These are phyloP conservation scores for Lophium mytilinum DNA, from an alignment of 495 filamentous ascomycete genomes.

Conservation along the genomic window DNA sequence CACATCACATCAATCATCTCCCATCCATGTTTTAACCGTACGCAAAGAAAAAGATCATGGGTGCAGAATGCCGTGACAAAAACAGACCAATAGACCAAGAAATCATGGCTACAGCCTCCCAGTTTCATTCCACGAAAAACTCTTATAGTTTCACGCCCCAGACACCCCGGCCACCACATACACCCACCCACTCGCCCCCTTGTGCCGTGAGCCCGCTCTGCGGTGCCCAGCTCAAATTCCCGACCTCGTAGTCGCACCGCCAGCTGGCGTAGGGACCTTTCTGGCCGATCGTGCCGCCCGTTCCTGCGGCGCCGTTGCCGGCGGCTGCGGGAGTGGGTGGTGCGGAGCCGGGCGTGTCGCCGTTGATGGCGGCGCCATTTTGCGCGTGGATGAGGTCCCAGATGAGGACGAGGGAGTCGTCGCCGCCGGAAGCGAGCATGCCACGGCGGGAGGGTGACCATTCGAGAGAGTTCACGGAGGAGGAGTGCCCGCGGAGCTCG, in stretches of 20 bases:
- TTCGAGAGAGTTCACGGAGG: slow-evolving; percentile 83
- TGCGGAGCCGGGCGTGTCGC: not conserved
- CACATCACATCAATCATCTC: too few relatives aligned
- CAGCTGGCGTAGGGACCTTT: slow-evolving; percentile 70
- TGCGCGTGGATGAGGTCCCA: slow-evolving; percentile 82
- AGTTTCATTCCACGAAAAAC: too few relatives aligned
- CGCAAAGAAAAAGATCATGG: too few relatives aligned
- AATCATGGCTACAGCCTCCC: too few relatives aligned
- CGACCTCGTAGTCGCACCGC: slow-evolving; percentile 94
- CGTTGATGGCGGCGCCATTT: slow-evolving; percentile 28
- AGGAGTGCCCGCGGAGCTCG: slow-evolving; percentile 86
- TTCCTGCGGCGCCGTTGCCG: slow-evolving; percentile 31
- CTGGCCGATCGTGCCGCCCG: slow-evolving; percentile 11
- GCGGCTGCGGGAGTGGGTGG: slow-evolving; percentile 40
- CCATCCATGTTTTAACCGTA: too few relatives aligned
- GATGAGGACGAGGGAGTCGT: slow-evolving; percentile 81
- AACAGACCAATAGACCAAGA: too few relatives aligned
- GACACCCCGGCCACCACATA: slow-evolving; percentile 81
- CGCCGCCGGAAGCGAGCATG: slow-evolving; percentile 81
- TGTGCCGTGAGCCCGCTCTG: slow-evolving; percentile 63
- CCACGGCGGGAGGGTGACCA: slow-evolving; percentile 87
- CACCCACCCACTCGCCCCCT: slow-evolving; percentile 86
- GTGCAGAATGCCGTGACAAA: too few relatives aligned
- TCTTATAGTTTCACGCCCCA: slow-evolving; percentile 71
- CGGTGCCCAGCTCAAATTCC: slow-evolving; percentile 90